Percentiles rank a stretch among this genome's conserved stretches.
Conservation (phyloP, 371 early-diverging fungal genomes). For the Rhizopus sp. region DNA sequence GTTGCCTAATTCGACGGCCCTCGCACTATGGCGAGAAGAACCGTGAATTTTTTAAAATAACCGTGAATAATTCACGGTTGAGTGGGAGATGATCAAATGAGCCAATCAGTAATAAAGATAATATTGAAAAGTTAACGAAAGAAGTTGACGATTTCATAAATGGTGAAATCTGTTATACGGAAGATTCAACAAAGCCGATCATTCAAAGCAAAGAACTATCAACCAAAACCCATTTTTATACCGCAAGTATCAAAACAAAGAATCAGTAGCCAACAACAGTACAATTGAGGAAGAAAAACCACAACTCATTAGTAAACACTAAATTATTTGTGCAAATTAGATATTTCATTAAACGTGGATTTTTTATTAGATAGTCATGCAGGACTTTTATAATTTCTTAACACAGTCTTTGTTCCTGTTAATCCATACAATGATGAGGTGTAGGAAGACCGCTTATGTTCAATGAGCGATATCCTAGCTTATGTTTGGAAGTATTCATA, state of each 20-base stretch:
- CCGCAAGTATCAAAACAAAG: constrained; percentile 6
- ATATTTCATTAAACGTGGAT: constrained; percentile 16
- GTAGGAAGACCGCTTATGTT: constrained; percentile 13
- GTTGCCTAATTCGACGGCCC: too few relatives aligned
- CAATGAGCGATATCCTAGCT: constrained; percentile 11
- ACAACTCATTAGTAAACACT: constrained; percentile 9
- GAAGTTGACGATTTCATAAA: constrained; percentile 15
- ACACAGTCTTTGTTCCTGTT: constrained; percentile 14
- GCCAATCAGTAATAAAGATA: constrained; percentile 6
- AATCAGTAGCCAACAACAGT: constrained; percentile 9
- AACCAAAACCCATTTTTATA: constrained; percentile 16
- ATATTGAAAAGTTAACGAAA: constrained; percentile 18
- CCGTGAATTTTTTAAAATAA: too few relatives aligned
- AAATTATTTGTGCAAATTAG: constrained; percentile 13
- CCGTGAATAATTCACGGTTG: too few relatives aligned
- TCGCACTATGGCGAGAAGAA: too few relatives aligned
- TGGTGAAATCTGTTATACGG: constrained; percentile 20
- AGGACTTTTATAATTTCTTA: constrained; percentile 14
- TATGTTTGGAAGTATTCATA: constrained; percentile 19
- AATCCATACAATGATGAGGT: constrained; percentile 18
- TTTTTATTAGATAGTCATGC: constrained; percentile 8
- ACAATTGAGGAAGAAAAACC: constrained; percentile 8
- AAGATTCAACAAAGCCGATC: constrained; percentile 18
- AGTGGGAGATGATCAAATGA: too few relatives aligned
- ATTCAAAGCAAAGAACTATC: constrained; percentile 9